phyloP scores from a whole-genome alignment of 768 basidiomycete species.

The Lactifluus pinguis region DNA sequence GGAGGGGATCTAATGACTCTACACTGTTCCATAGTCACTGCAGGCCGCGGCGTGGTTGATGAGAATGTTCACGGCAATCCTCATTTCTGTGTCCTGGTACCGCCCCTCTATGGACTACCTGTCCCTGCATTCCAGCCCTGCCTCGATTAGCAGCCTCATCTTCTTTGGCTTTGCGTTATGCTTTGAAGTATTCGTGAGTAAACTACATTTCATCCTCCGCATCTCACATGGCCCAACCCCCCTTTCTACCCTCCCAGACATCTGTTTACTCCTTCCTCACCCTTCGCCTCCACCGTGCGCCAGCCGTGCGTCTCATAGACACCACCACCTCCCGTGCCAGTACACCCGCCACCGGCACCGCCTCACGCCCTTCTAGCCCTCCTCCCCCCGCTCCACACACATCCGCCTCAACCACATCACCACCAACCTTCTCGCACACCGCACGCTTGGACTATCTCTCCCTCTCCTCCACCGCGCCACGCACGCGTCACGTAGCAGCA shows the following conservation, averaged over 20 bases:
- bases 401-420: neutral
- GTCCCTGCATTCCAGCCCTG: slow-evolving; percentile 29
- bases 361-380: slow-evolving; percentile 34
- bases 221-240: neutral
- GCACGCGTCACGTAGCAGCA: slow-evolving; percentile 19
- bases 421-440: slow-evolving; percentile 7
- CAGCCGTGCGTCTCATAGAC: slow-evolving; percentile 61
- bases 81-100: slow-evolving; percentile 37
- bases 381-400: slow-evolving; percentile 22
- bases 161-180: slow-evolving; percentile 41
- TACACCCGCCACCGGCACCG: slow-evolving; percentile 21
- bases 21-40: slow-evolving; percentile 35
- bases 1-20: neutral
- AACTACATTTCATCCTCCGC: neutral
- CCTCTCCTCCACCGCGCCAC: slow-evolving; percentile 37
- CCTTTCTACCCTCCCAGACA: slow-evolving; percentile 31
- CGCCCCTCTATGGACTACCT: slow-evolving; percentile 34
- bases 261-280: slow-evolving; percentile 42
- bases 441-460: slow-evolving; percentile 39
- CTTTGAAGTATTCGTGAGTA: slow-evolving; percentile 51
- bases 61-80: slow-evolving; percentile 41
- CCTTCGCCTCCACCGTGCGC: slow-evolving; percentile 59
- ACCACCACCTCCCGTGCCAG: slow-evolving; percentile 33
- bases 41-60: slow-evolving; percentile 54
- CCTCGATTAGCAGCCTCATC: slow-evolving; percentile 29